Conservation (phyloP, 805 yeast species). For the Groenewaldozyma salmanticensis region DNA sequence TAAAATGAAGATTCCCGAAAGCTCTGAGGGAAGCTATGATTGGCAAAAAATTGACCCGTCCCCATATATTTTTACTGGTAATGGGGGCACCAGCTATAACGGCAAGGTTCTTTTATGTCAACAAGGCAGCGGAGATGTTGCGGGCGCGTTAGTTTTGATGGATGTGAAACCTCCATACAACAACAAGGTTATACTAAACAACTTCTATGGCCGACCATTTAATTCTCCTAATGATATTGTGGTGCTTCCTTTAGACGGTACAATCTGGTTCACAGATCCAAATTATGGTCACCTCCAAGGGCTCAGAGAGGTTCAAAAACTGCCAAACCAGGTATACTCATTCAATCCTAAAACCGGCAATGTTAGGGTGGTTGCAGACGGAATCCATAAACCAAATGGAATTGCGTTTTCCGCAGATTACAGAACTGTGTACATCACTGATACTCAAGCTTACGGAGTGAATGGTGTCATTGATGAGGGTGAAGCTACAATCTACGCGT, state of each 20-base stretch:
- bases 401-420: constrained; percentile 41
- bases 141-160: constrained; percentile 17
- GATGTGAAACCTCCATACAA: constrained; percentile 15
- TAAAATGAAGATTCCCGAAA: constrained; percentile 13
- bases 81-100: constrained; percentile 21
- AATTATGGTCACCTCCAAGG: constrained; percentile 18
- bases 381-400: constrained; percentile 63
- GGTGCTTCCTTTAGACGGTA: constrained; percentile 17
- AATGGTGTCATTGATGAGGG: constrained; percentile 13
- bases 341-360: constrained; percentile 28
- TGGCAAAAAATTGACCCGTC: constrained; percentile 16
- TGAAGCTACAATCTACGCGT: constrained; percentile 21
- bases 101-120: constrained; percentile 19
- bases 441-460: constrained; percentile 19
- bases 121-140: constrained; percentile 17
- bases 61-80: constrained; percentile 16
- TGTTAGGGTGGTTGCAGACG: constrained; percentile 29
- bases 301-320: constrained; percentile 9
- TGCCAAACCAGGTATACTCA: constrained; percentile 32
- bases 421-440: constrained; percentile 42
- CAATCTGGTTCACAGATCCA: constrained; percentile 26
- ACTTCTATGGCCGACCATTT: constrained; percentile 22
- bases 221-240: constrained; percentile 24
- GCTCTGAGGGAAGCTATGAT: constrained; percentile 5
- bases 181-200: constrained; percentile 13